Conservation (phyloP, 495 filamentous ascomycete species). For the Acidomyces sp. region DNA sequence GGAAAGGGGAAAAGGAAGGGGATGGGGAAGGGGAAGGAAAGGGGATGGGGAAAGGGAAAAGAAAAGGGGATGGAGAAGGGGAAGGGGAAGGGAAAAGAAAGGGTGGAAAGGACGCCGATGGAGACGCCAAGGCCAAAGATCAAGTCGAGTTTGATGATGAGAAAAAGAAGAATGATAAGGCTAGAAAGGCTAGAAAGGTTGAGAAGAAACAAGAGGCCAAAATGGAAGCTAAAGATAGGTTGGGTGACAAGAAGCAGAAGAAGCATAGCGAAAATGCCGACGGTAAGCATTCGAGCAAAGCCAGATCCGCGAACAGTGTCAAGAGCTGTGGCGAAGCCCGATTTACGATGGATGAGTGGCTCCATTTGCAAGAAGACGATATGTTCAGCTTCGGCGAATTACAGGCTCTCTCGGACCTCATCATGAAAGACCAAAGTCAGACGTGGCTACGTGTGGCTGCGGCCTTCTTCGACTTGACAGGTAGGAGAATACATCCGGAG, state of each 20-base stretch:
- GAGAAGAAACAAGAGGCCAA: slow-evolving; percentile 5
- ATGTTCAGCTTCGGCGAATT: slow-evolving; percentile 22
- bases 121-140: too few relatives aligned
- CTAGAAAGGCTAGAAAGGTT: not conserved
- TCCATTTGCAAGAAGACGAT: slow-evolving; percentile 11
- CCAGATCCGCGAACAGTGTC: not conserved
- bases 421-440: slow-evolving; percentile 19
- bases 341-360: slow-evolving; percentile 15
- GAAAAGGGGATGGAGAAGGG: slow-evolving; percentile 7
- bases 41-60: slow-evolving; percentile 9
- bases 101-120: not conserved
- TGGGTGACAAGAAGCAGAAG: not conserved
- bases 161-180: slow-evolving; percentile 10
- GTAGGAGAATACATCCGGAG: slow-evolving; percentile 21
- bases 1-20: slow-evolving; percentile 4
- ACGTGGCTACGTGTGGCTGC: slow-evolving; percentile 22
- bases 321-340: slow-evolving; percentile 2
- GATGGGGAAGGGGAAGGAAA: slow-evolving; percentile 10
- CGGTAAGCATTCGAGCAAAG: not conserved
- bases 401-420: slow-evolving; percentile 18
- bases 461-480: slow-evolving; percentile 25
- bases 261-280: not conserved
- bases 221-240: slow-evolving; percentile 5
- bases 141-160: slow-evolving; percentile 1
- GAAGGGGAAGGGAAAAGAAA: slow-evolving; percentile 12